phyloP scores from a whole-genome alignment of 1,139 yeast genomes.

The Komagataea norvegica region DNA sequence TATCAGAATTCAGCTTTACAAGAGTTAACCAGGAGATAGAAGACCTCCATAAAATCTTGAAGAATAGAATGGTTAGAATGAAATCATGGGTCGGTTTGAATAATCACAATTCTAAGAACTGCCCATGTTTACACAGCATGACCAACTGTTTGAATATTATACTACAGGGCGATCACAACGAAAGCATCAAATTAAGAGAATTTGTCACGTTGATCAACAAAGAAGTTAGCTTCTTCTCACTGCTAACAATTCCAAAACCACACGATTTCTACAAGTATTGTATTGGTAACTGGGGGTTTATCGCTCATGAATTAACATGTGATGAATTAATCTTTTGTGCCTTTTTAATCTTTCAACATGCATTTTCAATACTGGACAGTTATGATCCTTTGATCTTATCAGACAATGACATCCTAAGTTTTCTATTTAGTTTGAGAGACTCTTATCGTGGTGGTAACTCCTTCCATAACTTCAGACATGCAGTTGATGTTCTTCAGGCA shows the following conservation, averaged over 20 bases:
- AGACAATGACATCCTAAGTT: slow-evolving; percentile 47
- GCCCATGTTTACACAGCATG: slow-evolving; percentile 32
- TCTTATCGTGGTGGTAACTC: slow-evolving; percentile 81
- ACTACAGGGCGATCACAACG: slow-evolving; percentile 23
- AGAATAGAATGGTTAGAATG: slow-evolving; percentile 44
- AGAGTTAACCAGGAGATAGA: slow-evolving; percentile 22
- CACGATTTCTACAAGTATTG: slow-evolving; percentile 26
- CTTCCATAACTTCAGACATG: slow-evolving; percentile 93
- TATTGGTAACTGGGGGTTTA: slow-evolving; percentile 47
- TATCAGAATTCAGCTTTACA: slow-evolving; percentile 24
- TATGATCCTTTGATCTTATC: slow-evolving; percentile 29
- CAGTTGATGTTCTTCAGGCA: slow-evolving; percentile 92
- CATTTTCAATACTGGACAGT: slow-evolving; percentile 35
- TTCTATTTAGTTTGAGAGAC: slow-evolving; percentile 63
- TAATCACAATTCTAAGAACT: slow-evolving; percentile 25
- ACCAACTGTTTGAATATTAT: slow-evolving; percentile 25
- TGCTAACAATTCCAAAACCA: slow-evolving; percentile 26
- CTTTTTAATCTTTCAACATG: slow-evolving; percentile 48
- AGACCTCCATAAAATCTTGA: slow-evolving; percentile 29
- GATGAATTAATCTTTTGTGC: slow-evolving; percentile 68
- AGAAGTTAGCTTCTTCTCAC: slow-evolving; percentile 38
- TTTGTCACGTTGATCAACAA: slow-evolving; percentile 29
- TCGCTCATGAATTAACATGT: slow-evolving; percentile 61
- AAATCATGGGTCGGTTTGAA: slow-evolving; percentile 55
- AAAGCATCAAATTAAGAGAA: slow-evolving; percentile 19